phyloP scores from a whole-genome alignment of 2,329 filamentous ascomycete species.

The Coleophoma crateriformis region DNA sequence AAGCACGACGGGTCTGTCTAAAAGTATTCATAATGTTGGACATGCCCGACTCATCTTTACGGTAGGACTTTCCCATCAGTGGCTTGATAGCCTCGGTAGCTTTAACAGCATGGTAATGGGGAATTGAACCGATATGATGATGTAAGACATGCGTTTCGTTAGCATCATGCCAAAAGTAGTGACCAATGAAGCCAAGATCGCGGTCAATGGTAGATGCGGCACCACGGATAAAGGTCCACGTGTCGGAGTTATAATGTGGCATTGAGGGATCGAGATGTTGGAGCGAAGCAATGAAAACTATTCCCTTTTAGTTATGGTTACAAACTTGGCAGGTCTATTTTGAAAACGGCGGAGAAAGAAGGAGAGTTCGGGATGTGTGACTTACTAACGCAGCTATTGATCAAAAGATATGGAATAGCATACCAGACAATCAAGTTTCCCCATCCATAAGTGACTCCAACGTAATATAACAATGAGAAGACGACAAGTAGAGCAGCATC shows the following conservation, averaged over 20 bases:
- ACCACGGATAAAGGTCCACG: neutral
- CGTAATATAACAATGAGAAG: neutral
- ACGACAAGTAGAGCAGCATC: neutral
- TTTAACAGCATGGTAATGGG: conserved; percentile 52
- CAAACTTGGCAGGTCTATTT: neutral
- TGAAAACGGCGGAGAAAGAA: neutral
- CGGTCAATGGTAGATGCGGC: conserved; percentile 54
- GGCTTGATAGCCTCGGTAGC: conserved; percentile 48
- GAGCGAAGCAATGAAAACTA: neutral
- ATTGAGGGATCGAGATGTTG: neutral
- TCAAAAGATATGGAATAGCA: neutral
- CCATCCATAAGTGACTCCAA: neutral
- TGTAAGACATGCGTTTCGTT: conserved; percentile 58
- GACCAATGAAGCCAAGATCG: conserved; percentile 56
- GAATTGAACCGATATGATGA: conserved; percentile 53
- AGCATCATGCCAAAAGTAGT: conserved; percentile 58
- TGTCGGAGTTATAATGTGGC: neutral
- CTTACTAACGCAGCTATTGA: neutral
- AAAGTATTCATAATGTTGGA: neutral
- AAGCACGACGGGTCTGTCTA: neutral
- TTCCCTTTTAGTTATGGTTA: neutral
- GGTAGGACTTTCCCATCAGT: conserved; percentile 47
- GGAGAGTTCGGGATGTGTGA: neutral
- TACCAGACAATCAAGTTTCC: neutral
- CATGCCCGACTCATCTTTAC: neutral